A percentile compares a stretch with the other conserved stretches of the same genome.
phyloP scores from a whole-genome alignment of 1,284 basidiomycete species.

The Rhodotorula sp. region DNA sequence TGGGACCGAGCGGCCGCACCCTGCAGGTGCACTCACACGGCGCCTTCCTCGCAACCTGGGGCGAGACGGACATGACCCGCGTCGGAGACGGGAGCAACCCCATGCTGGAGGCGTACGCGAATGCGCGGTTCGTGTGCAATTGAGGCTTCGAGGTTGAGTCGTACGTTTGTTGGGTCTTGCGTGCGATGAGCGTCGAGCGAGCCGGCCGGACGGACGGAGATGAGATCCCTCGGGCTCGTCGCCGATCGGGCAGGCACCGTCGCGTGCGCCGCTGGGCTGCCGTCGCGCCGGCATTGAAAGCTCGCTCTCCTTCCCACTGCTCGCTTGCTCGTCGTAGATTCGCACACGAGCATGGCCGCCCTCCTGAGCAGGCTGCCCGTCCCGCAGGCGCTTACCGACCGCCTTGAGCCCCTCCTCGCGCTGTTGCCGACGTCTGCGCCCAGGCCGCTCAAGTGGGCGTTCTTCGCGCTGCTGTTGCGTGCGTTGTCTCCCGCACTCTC shows the following conservation, averaged over 20 bases:
- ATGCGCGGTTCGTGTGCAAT: slow-evolving; percentile 58
- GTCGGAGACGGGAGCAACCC: slow-evolving; percentile 81
- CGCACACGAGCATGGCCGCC: background rate
- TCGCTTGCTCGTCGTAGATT: too few relatives aligned
- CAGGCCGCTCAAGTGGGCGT: background rate
- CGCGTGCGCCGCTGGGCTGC: too few relatives aligned
- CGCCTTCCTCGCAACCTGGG: slow-evolving; percentile 81
- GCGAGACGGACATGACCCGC: slow-evolving; percentile 66
- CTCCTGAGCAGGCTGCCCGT: background rate
- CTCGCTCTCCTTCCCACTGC: background rate
- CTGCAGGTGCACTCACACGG: slow-evolving; percentile 78
- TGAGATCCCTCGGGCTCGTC: background rate
- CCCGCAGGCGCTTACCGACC: background rate
- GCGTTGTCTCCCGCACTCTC: background rate
- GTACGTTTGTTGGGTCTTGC: too few relatives aligned
- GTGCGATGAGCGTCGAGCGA: too few relatives aligned
- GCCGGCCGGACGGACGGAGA: too few relatives aligned
- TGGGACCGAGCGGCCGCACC: slow-evolving; percentile 29
- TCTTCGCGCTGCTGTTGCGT: slow-evolving; percentile 1
- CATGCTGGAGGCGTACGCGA: slow-evolving; percentile 80
- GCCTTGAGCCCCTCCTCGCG: background rate
- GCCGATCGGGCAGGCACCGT: too few relatives aligned
- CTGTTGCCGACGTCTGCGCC: background rate
- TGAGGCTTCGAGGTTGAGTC: background rate
- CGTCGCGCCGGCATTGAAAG: background rate